These are phyloP conservation scores for Xylariomycetidae sp. DNA, from an alignment of 2,329 filamentous ascomycete genomes.

Conservation along the genomic window DNA sequence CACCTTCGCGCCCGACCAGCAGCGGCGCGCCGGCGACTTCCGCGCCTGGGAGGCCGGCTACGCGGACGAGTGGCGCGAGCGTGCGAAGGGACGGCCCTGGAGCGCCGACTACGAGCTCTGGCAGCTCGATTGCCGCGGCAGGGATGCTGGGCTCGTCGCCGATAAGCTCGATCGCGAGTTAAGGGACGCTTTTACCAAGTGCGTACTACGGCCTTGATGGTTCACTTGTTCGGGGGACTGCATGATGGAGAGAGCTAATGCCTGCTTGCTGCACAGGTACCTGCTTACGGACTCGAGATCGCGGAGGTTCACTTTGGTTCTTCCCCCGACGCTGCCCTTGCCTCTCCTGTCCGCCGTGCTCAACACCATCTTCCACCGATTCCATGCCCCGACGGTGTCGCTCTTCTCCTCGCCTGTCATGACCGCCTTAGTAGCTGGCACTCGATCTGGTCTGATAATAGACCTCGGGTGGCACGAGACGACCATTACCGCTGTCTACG, in stretches of 20 bases:
- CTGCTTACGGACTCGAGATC: constrained; percentile 69
- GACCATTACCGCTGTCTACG: constrained; percentile 77
- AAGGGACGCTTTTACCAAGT: constrained; percentile 76
- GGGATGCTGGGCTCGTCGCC: constrained; percentile 73
- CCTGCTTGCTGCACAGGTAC: constrained; percentile 35
- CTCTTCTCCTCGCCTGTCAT: constrained; percentile 74
- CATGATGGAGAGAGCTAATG: too few relatives aligned
- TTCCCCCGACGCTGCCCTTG: constrained; percentile 73
- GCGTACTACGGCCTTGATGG: too few relatives aligned
- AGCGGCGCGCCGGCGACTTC: constrained; percentile 76
- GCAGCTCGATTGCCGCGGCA: constrained; percentile 63
- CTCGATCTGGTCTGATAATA: constrained; percentile 79
- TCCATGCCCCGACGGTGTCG: constrained; percentile 74
- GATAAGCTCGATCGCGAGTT: constrained; percentile 83
- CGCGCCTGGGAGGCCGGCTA: constrained; percentile 58
- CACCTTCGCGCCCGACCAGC: constrained; percentile 67
- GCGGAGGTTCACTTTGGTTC: constrained; percentile 64
- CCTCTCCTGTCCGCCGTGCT: constrained; percentile 70
- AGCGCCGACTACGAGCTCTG: constrained; percentile 68
- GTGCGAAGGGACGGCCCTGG: constrained; percentile 49
- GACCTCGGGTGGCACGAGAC: constrained; percentile 94
- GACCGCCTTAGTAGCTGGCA: constrained; percentile 68
- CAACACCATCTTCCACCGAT: constrained; percentile 72
- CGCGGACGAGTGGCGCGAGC: constrained; percentile 40
- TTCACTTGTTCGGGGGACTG: too few relatives aligned